Evolutionary conservation across 169 alveolate genomes (phyloP), one percentile per base, ranked within the genome.

Genomic region (Plasmodium gonderi): DNA sequence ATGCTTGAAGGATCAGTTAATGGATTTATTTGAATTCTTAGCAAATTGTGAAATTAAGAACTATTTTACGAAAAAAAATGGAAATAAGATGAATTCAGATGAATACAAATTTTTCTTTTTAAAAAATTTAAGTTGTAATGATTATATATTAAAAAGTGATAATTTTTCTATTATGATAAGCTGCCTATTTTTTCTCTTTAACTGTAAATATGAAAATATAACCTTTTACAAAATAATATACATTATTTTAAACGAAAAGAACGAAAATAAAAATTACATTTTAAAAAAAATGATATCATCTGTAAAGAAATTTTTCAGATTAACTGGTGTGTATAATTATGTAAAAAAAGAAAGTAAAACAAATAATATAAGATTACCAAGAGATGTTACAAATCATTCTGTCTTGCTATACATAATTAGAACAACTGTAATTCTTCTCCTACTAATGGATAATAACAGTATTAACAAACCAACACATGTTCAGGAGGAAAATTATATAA

Each of bases 391-490:
- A 26, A 87, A 75, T n/a, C 89, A 87, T 60, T 87, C 93, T 20
- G 74, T 75, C 17, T 67, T 87, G 5, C 33, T 87, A 36, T 87
- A 87, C 47, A 87, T 78, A 38, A 78, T 87, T 67, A 38, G 93
- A 87, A 87, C 80, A 12, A 75, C 79, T 65, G 31, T 87, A 38
- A 51, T 87, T 60, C 76, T 87, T 14, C 65, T 87, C 7, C 79
- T 87, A 40, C 72, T 87, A 87, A 87, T 87, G 40, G 93, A 87
- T 26, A 54, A 78, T 75, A 87, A 38, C 68, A 36, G 40, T 20
- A n/a, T 87, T 40, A 75, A 87, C 51, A 75, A 75, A 38, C 69
- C 78, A 23, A 31, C 60, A 23, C 26, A 42, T 1, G 68, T 38
- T n/a, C 54, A 45, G 7, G 23, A 76, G 20, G 89, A 87, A 6